Evolutionary conservation across 1,284 basidiomycete genomes (phyloP).

Genomic region (Cutaneotrichosporon daszewskae): DNA sequence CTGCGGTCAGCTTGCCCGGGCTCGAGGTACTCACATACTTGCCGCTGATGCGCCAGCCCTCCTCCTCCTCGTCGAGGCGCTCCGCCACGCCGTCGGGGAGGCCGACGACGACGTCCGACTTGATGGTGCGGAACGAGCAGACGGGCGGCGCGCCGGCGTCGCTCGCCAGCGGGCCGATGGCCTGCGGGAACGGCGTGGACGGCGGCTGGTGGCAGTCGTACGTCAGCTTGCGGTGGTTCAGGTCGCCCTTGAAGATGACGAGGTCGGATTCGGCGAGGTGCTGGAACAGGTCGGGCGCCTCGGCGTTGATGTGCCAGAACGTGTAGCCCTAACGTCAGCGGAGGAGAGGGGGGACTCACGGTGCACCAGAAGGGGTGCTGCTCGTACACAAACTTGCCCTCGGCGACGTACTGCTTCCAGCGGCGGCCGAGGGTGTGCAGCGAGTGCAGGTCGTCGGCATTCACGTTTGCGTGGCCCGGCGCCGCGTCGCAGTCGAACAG

Average conservation of each 20-base stretch:
- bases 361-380: slow-evolving; percentile 91
- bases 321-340: too few relatives aligned
- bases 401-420: slow-evolving; percentile 95
- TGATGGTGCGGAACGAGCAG: slow-evolving; percentile 78
- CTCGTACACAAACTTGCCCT: slow-evolving; percentile 92
- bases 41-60: slow-evolving; percentile 95
- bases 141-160: slow-evolving; percentile 83
- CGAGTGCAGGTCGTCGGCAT: slow-evolving; percentile 73
- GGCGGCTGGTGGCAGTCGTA: slow-evolving; percentile 91
- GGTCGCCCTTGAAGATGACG: slow-evolving; percentile 93
- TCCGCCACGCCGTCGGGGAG: slow-evolving; percentile 63
- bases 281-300: slow-evolving; percentile 90
- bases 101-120: slow-evolving; percentile 69
- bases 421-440: slow-evolving; percentile 73
- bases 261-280: slow-evolving; percentile 85
- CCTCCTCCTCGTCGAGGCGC: slow-evolving; percentile 75
- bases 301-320: slow-evolving; percentile 74
- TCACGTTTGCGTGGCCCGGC: slow-evolving; percentile 42
- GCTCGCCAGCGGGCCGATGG: slow-evolving; percentile 89
- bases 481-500: slow-evolving; percentile 58
- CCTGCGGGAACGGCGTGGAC: slow-evolving; percentile 81
- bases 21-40: too few relatives aligned
- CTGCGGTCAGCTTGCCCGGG: too few relatives aligned
- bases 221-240: slow-evolving; percentile 83
- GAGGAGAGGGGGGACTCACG: too few relatives aligned